These are phyloP conservation scores for Agaricus blazei DNA, from an alignment of 768 basidiomycete species.

Conservation along the genomic window DNA sequence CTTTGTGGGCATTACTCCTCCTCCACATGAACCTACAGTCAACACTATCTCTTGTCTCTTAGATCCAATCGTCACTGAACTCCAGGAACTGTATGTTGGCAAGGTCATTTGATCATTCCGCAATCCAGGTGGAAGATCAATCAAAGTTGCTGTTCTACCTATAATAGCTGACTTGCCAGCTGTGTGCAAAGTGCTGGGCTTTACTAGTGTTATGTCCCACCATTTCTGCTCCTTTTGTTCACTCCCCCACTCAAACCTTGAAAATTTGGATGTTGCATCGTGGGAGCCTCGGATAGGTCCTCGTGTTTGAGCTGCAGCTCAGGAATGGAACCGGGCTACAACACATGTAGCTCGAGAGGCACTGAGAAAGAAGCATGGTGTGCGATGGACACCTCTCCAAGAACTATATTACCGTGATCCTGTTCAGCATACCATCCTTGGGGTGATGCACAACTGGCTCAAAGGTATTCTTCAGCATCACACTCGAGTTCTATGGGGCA, in stretches of 20 bases:
- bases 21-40: constrained; percentile 17
- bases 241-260: background rate
- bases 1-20: constrained; percentile 19
- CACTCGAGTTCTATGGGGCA: background rate
- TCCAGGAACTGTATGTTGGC: constrained; percentile 10
- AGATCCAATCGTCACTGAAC: constrained; percentile 9
- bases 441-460: constrained; percentile 22
- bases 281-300: constrained; percentile 11
- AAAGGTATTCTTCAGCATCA: constrained; percentile 11
- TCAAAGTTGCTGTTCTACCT: constrained; percentile 13
- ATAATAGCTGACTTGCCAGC: constrained; percentile 17
- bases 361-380: constrained; percentile 13
- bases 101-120: constrained; percentile 10
- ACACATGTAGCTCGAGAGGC: constrained; percentile 13
- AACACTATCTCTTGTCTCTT: constrained; percentile 13
- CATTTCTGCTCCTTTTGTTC: constrained; percentile 19
- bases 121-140: constrained; percentile 14
- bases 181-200: constrained; percentile 17
- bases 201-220: constrained; percentile 13
- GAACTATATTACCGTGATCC: constrained; percentile 17
- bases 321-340: constrained; percentile 11
- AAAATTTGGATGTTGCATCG: background rate
- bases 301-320: background rate
- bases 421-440: constrained; percentile 18
- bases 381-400: constrained; percentile 18